Conservation (phyloP, 257 asterid genomes). For the Jacaranda copaia region DNA sequence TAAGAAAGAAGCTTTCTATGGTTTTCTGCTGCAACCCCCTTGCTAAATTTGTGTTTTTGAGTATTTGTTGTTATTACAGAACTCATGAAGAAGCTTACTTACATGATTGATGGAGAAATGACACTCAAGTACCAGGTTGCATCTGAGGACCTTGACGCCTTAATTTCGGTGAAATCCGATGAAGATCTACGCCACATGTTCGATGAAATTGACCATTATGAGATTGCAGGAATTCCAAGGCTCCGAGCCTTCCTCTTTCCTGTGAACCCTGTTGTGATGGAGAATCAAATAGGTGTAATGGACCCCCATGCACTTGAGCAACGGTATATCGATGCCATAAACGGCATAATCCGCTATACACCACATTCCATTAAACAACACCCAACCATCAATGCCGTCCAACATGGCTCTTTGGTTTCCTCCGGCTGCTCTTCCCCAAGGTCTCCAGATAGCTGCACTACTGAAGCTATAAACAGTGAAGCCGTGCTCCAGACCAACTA, state of each 20-base stretch:
- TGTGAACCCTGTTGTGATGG: conserved; percentile 43
- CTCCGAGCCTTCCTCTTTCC: conserved; percentile 84
- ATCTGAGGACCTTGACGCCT: conserved; percentile 85
- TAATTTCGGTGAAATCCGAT: conserved; percentile 73
- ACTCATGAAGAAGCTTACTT: conserved; percentile 77
- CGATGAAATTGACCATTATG: conserved; percentile 64
- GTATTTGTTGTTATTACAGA: conserved; percentile 47
- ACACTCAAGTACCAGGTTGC: conserved; percentile 75
- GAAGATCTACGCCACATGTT: conserved; percentile 86
- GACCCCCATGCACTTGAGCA: conserved; percentile 62
- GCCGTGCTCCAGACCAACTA: conserved; percentile 23
- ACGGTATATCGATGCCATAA: conserved; percentile 75
- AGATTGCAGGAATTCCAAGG: conserved; percentile 52
- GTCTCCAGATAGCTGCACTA: conserved; percentile 62
- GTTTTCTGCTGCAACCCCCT: background rate
- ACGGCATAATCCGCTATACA: conserved; percentile 53
- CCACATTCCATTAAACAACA: conserved; percentile 35
- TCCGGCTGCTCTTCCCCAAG: conserved; percentile 67
- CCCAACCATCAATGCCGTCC: conserved; percentile 35
- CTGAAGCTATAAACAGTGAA: conserved; percentile 45
- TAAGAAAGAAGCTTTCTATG: background rate
- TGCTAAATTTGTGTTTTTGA: conserved; percentile 1
- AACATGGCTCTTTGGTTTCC: conserved; percentile 47
- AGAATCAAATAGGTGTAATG: conserved; percentile 37
- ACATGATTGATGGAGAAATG: conserved; percentile 70